phyloP scores from a whole-genome alignment of 805 yeast species.

The Hanseniaspora nectarophila region DNA sequence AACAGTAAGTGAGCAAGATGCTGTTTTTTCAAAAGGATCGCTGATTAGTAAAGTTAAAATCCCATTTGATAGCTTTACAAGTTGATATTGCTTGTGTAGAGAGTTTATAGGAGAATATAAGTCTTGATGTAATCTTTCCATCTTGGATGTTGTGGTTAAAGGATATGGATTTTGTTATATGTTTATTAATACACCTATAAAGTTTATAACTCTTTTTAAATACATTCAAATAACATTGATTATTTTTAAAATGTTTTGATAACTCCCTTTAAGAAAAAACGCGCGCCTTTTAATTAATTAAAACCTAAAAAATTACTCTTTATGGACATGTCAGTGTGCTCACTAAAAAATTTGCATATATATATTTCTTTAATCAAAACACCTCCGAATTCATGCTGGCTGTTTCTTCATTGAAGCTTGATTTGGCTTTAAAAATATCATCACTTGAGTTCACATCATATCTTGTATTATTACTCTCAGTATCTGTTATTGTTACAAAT shows the following conservation, averaged over 20 bases:
- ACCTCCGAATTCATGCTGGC: neutral
- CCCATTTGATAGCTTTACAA: conserved; percentile 53
- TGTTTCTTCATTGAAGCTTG: neutral
- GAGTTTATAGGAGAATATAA: conserved; percentile 30
- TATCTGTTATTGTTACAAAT: neutral
- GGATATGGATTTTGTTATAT: no score
- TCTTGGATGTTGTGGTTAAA: neutral
- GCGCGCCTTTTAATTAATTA: neutral
- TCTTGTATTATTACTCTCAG: neutral
- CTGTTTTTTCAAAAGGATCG: conserved; percentile 54
- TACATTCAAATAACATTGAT: no score
- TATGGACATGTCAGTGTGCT: conserved; percentile 4
- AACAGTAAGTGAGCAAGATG: conserved; percentile 63
- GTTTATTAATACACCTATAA: no score
- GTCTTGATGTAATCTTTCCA: conserved; percentile 15
- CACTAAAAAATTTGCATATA: neutral
- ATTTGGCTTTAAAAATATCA: neutral
- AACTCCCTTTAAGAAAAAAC: neutral
- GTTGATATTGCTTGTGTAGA: conserved; percentile 33
- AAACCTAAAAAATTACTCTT: neutral
- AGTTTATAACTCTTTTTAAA: no score
- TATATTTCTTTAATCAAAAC: neutral
- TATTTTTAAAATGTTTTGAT: no score
- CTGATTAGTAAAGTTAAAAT: conserved; percentile 56
- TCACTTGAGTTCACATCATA: neutral